Percentiles rank a stretch among this genome's conserved stretches.
phyloP scores from a whole-genome alignment of 495 filamentous ascomycete species.

The Aspergillus heteromorphus region DNA sequence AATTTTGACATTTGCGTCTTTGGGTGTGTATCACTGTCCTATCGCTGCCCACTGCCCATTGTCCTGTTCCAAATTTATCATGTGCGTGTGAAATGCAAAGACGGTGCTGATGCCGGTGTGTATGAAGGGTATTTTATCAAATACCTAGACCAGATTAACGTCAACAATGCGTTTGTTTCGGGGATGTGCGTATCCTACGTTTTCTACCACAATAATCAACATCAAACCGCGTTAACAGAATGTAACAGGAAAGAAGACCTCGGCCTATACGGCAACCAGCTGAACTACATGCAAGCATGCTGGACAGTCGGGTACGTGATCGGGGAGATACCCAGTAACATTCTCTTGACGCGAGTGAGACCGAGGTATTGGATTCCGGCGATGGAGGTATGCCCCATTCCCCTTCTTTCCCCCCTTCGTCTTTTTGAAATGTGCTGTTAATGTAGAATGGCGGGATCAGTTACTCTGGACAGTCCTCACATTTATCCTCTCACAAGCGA shows the following conservation, averaged over 20 bases:
- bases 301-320: constrained; percentile 63
- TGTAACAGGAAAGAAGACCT: constrained; percentile 56
- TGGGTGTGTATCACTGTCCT: constrained; percentile 31
- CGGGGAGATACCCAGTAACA: constrained; percentile 56
- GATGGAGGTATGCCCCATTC: constrained; percentile 23
- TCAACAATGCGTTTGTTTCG: constrained; percentile 51
- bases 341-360: constrained; percentile 50
- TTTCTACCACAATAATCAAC: background rate
- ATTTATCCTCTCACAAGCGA: constrained; percentile 42
- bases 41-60: too few relatives aligned
- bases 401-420: background rate
- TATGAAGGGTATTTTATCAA: constrained; percentile 57
- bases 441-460: too few relatives aligned
- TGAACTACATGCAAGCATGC: constrained; percentile 45
- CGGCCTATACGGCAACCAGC: constrained; percentile 49
- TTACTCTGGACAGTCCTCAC: constrained; percentile 51
- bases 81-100: too few relatives aligned
- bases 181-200: constrained; percentile 27
- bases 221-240: too few relatives aligned
- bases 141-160: constrained; percentile 52
- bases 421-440: too few relatives aligned
- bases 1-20: constrained; percentile 49
- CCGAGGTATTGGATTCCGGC: constrained; percentile 57
- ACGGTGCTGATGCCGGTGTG: too few relatives aligned
- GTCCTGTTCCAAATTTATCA: too few relatives aligned